These are phyloP conservation scores for Exutisphaerella laricina DNA, from an alignment of 2,329 filamentous ascomycete species.

Conservation along the genomic window DNA sequence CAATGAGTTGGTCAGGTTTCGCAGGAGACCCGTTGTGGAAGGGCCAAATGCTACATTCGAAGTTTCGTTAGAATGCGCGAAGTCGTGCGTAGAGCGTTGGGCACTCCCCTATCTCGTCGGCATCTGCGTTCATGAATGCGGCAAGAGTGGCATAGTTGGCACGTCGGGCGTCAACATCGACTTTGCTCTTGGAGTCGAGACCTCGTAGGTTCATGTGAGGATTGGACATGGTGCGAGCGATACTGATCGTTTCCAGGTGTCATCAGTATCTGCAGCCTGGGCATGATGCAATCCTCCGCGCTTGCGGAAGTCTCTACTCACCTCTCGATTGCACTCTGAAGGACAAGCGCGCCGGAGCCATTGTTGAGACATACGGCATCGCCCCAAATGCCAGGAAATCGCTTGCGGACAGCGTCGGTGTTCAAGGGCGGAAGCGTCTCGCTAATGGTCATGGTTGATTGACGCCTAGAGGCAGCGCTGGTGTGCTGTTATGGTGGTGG, in stretches of 20 bases:
- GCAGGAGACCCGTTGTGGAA: constrained; percentile 4
- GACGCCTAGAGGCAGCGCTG: neutral
- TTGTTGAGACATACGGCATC: constrained; percentile 5
- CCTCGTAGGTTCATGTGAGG: constrained; percentile 7
- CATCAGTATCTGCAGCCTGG: neutral
- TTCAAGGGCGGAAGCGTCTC: constrained; percentile 1
- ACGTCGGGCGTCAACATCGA: constrained; percentile 3
- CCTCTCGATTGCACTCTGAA: constrained; percentile 2
- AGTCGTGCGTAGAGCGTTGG: neutral
- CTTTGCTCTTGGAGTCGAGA: constrained; percentile 5
- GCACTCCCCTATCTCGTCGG: constrained; percentile 7
- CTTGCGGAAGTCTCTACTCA: neutral
- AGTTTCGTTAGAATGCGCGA: neutral
- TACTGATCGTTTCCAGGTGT: constrained; percentile 3
- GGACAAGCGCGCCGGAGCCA: constrained; percentile 5
- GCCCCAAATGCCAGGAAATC: constrained; percentile 3
- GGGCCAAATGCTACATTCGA: constrained; percentile 3
- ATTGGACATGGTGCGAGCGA: constrained; percentile 4
- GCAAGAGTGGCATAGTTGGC: constrained; percentile 1
- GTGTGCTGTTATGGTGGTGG: neutral
- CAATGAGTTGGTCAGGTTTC: constrained; percentile 5
- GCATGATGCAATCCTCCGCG: neutral
- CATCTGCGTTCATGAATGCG: constrained; percentile 6
- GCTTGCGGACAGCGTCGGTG: constrained; percentile 1
- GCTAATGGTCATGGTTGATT: constrained; percentile 2